Percentiles rank a stretch among this genome's conserved stretches.
phyloP scores from a whole-genome alignment of 257 asterid genomes.

The Haberlea rhodopensis region DNA sequence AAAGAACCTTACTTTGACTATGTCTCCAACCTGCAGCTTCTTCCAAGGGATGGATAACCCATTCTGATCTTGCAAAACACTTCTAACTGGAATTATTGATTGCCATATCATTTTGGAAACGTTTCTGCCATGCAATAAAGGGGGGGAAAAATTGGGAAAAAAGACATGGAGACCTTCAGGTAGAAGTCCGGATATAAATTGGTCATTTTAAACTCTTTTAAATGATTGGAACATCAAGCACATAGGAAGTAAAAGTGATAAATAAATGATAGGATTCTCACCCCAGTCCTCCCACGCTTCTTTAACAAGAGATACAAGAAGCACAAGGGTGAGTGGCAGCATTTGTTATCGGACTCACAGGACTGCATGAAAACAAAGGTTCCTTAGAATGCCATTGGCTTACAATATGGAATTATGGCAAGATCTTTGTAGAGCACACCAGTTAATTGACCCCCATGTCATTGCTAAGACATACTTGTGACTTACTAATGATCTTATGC shows the following conservation, averaged over 20 bases:
- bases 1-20: conserved; percentile 67
- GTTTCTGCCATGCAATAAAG: conserved; percentile 65
- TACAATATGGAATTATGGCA: conserved; percentile 23
- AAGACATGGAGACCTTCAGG: conserved; percentile 32
- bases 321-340: conserved; percentile 94
- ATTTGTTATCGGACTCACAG: conserved; percentile 97
- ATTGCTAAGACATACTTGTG: conserved; percentile 9
- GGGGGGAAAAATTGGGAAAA: conserved; percentile 25
- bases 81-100: conserved; percentile 82
- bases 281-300: conserved; percentile 99
- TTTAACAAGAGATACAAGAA: conserved; percentile 90
- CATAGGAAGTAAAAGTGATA: not conserved
- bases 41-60: conserved; percentile 93
- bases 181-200: too few relatives aligned
- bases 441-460: too few relatives aligned
- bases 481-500: not conserved
- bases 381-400: conserved; percentile 27
- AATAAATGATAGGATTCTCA: conserved; percentile 40
- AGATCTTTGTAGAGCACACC: too few relatives aligned
- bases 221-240: too few relatives aligned
- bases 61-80: conserved; percentile 69
- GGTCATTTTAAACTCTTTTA: too few relatives aligned
- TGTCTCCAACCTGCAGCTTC: conserved; percentile 97
- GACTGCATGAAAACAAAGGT: conserved; percentile 60
- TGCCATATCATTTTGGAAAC: conserved; percentile 90